Evolutionary conservation across 2,329 filamentous ascomycete species (phyloP).

Genomic region (Aspergillus felis): DNA sequence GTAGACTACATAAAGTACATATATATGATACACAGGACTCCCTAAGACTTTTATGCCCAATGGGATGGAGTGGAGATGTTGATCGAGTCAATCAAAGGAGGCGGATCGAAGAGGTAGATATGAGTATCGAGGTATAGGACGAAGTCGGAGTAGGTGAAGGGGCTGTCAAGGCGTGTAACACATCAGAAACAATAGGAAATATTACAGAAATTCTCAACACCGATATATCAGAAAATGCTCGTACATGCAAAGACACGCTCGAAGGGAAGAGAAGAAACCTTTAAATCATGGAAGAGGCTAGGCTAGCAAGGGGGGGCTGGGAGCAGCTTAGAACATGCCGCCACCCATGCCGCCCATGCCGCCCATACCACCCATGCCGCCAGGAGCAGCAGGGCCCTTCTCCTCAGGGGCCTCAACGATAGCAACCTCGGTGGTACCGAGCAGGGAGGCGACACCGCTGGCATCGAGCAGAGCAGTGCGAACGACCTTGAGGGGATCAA

Average conservation of each 20-base stretch:
- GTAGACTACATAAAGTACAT: constrained; percentile 17
- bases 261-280: constrained; percentile 21
- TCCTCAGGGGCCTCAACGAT: constrained; percentile 96
- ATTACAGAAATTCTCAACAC: background rate
- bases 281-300: constrained; percentile 18
- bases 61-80: constrained; percentile 23
- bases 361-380: constrained; percentile 51
- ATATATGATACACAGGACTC: constrained; percentile 26
- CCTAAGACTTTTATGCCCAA: constrained; percentile 22
- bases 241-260: constrained; percentile 35
- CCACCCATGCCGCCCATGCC: constrained; percentile 62
- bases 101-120: constrained; percentile 2
- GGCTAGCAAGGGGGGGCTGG: constrained; percentile 4
- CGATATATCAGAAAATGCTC: constrained; percentile 22
- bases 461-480: constrained; percentile 93
- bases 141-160: constrained; percentile 6
- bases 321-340: constrained; percentile 59
- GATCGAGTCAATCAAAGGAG: constrained; percentile 7
- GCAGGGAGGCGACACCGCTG: constrained; percentile 90
- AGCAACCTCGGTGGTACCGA: constrained; percentile 96
- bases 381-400: constrained; percentile 62
- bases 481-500: constrained; percentile 99
- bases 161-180: constrained; percentile 16
- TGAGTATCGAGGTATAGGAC: constrained; percentile 9
- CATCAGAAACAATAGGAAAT: constrained; percentile 20